These are phyloP conservation scores for Nakazawaea wyomingensis DNA, from an alignment of 805 yeast genomes.

Conservation along the genomic window DNA sequence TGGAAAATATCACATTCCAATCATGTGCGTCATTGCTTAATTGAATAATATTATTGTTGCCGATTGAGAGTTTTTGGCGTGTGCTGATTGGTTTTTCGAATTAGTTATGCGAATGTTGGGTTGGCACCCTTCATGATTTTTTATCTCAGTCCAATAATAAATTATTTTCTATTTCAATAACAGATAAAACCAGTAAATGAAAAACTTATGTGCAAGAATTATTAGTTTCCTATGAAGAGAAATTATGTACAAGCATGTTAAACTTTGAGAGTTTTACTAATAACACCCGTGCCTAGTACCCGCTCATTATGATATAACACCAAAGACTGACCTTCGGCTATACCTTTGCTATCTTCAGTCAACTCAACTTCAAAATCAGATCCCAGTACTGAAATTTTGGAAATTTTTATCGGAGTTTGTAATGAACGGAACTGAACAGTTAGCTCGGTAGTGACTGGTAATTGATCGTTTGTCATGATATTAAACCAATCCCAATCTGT, in stretches of 20 bases:
- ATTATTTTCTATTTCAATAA: no score
- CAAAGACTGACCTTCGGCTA: slow-evolving; percentile 86
- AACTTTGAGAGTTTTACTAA: slow-evolving; percentile 12
- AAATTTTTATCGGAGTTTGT: slow-evolving; percentile 48
- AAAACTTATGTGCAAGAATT: background rate
- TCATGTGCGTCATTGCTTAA: slow-evolving; percentile 8
- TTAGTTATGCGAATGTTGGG: background rate
- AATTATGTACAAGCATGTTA: background rate
- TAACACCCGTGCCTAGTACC: slow-evolving; percentile 63
- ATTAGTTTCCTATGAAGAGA: no score
- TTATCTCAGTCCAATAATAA: background rate
- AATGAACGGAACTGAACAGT: slow-evolving; percentile 69
- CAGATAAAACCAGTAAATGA: background rate
- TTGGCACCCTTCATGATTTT: background rate
- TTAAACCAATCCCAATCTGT: slow-evolving; percentile 48
- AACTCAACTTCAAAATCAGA: slow-evolving; percentile 33
- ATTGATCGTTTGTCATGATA: slow-evolving; percentile 5
- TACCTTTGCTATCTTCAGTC: slow-evolving; percentile 50
- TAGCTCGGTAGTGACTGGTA: slow-evolving; percentile 22
- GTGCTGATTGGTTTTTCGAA: background rate
- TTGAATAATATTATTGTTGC: background rate
- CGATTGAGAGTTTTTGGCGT: background rate
- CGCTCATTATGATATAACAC: slow-evolving; percentile 65
- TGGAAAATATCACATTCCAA: background rate
- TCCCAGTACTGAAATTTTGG: slow-evolving; percentile 16